A percentile compares a stretch with the other conserved stretches of the same genome.
Evolutionary conservation across 257 asterid species (phyloP).

Genomic region (Eucommia ulmoides): DNA sequence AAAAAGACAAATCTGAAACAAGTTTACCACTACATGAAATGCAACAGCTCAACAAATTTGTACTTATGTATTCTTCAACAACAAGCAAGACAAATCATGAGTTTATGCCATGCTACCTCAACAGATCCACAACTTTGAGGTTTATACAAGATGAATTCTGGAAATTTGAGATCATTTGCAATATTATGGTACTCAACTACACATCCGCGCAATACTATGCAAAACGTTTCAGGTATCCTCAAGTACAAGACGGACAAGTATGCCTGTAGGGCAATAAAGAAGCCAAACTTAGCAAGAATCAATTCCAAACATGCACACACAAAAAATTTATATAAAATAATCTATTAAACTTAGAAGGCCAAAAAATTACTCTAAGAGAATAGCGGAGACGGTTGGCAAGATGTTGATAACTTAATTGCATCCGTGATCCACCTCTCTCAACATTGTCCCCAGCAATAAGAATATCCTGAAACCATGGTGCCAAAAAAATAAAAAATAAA

Average conservation of each 20-base stretch:
- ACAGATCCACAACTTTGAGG: slow-evolving; percentile 53
- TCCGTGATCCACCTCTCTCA: slow-evolving; percentile 17
- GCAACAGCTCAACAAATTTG: too few species aligned
- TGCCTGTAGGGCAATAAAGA: slow-evolving; percentile 44
- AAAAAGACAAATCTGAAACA: too few species aligned
- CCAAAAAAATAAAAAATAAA: too few species aligned
- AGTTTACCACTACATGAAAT: too few species aligned
- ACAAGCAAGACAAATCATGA: too few species aligned
- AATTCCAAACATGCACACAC: background rate
- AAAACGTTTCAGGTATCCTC: slow-evolving; percentile 41
- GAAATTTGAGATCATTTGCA: slow-evolving; percentile 67
- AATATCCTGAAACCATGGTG: slow-evolving; percentile 55
- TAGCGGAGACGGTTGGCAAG: slow-evolving; percentile 64
- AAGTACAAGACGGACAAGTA: slow-evolving; percentile 72
- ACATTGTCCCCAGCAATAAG: slow-evolving; percentile 24
- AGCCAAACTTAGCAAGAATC: background rate
- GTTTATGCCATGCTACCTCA: slow-evolving; percentile 52
- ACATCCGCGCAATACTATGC: slow-evolving; percentile 56
- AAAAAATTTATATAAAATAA: too few species aligned
- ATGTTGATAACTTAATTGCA: slow-evolving; percentile 39
- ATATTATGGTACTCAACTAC: slow-evolving; percentile 56
- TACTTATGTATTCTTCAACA: too few species aligned
- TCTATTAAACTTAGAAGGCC: too few species aligned
- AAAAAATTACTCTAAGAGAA: slow-evolving; percentile 69
- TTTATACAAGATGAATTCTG: slow-evolving; percentile 59